phyloP scores from a whole-genome alignment of 2,329 filamentous ascomycete genomes.

The Calycina herbarum region DNA sequence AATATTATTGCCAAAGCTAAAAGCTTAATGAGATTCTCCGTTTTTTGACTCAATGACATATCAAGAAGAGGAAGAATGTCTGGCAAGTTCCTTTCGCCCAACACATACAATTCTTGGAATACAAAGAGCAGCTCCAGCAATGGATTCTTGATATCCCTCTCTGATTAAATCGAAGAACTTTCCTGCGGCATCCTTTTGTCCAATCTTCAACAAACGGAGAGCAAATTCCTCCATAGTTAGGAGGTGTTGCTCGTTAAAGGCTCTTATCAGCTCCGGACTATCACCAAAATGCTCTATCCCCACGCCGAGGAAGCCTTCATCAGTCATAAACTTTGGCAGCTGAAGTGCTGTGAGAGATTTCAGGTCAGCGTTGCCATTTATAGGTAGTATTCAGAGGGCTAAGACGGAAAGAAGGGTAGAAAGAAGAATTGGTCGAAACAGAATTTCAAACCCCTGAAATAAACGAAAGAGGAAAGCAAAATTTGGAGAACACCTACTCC shows the following conservation, averaged over 20 bases:
- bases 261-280: neutral
- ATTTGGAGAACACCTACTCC: neutral
- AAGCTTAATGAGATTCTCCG: too few relatives aligned
- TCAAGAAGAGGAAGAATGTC: too few relatives aligned
- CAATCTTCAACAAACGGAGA: neutral
- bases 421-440: too few relatives aligned
- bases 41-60: too few relatives aligned
- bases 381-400: too few relatives aligned
- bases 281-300: constrained; percentile 4
- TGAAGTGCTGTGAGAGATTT: neutral
- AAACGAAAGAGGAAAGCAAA: too few relatives aligned
- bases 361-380: too few relatives aligned
- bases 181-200: neutral
- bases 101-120: constrained; percentile 8
- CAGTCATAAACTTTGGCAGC: neutral
- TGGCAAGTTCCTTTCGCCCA: neutral
- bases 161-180: constrained; percentile 1
- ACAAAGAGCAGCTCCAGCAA: constrained; percentile 7
- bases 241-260: constrained; percentile 10
- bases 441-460: too few relatives aligned
- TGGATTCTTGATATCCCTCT: constrained; percentile 11
- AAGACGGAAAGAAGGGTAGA: too few relatives aligned
- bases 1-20: neutral
- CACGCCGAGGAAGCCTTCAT: neutral
- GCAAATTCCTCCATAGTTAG: constrained; percentile 12